Evolutionary conservation across 83 land plant species (phyloP).

Genomic region (Isoetes engelmannii): DNA sequence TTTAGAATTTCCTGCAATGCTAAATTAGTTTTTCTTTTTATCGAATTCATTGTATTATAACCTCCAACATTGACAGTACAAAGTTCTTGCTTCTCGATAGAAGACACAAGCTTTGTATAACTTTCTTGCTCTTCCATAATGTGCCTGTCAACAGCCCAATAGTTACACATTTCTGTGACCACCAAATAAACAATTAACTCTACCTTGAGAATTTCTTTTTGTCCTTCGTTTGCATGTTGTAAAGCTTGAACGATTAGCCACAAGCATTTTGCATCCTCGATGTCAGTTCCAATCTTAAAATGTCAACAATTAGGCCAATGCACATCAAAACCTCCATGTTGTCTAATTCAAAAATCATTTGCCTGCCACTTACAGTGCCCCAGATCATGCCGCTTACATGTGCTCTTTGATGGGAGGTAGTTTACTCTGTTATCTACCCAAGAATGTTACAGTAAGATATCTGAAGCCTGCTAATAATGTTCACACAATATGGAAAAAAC

Average conservation of each 20-base stretch:
- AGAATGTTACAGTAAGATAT: too few relatives aligned
- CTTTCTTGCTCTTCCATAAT: conserved; percentile 77
- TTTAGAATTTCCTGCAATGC: conserved; percentile 38
- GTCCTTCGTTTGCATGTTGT: conserved; percentile 57
- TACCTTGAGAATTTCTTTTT: conserved; percentile 55
- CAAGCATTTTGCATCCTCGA: conserved; percentile 96
- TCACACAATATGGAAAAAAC: too few relatives aligned
- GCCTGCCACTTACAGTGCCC: too few relatives aligned
- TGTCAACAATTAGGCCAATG: not conserved
- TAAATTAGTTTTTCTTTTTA: not conserved
- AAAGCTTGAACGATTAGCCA: conserved; percentile 97
- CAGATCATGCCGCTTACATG: too few relatives aligned
- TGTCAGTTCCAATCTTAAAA: conserved; percentile 90
- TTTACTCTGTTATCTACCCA: too few relatives aligned
- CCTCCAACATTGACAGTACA: not conserved
- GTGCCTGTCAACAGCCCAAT: conserved; percentile 40
- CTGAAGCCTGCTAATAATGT: too few relatives aligned
- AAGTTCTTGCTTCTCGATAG: conserved; percentile 51
- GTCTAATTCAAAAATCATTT: conserved; percentile 89
- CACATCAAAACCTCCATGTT: conserved; percentile 18
- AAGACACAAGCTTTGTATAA: conserved; percentile 37
- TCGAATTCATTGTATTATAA: not conserved
- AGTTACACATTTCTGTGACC: not conserved
- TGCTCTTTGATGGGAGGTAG: too few relatives aligned
- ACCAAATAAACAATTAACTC: conserved; percentile 2